Evolutionary conservation across 345 rosid species (phyloP), one percentile per base, ranked within the genome.

Genomic region (Heritiera fomes): DNA sequence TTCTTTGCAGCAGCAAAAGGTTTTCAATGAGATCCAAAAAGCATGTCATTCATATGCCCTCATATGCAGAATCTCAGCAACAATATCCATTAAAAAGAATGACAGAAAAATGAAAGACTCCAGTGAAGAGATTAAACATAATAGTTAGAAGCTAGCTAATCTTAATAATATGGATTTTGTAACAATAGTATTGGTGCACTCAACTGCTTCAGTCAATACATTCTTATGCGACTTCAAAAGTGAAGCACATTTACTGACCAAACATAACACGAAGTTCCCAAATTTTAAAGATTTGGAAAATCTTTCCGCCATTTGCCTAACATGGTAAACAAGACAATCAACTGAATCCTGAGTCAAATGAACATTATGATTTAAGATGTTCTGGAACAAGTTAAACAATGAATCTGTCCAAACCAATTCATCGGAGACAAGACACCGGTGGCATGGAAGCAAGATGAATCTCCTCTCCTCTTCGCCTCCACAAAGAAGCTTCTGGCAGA

Each of bases 401-500:
- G 75, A 72, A 32, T 72, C 93, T 20, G 92, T 90, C 94, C 97
- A 91, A 69, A 85, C 88, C 83, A 90, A 75, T 76, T 90, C 92
- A 55, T 76, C 68, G 10, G 91, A 86, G 65, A 91, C 73, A 47
- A 89, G 86, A 78, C 78, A 56, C 60, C 62, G 80, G 80, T 92
- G 98, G 82, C 88, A 89, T 13, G 91, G 91, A 82, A 86, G 92
- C 80, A 82, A 64, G 72, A 85, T 38, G 74, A 84, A 87, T 78
- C 74, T 85, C 87, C 81, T 83, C 75, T 88, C 85, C 53, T 79
- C 83, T 62, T 69, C 83, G 73, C 82, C 83, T 75, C 87, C 89
- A 74, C 89, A 90, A 41, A 94, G 88, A 56, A 93, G 83, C 86
- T 89, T 94, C 74, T 86, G 93, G 82, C 86, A 87, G 75, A 91